Conservation (phyloP, 305 asterid genomes). For the Fraxinus ornus region DNA sequence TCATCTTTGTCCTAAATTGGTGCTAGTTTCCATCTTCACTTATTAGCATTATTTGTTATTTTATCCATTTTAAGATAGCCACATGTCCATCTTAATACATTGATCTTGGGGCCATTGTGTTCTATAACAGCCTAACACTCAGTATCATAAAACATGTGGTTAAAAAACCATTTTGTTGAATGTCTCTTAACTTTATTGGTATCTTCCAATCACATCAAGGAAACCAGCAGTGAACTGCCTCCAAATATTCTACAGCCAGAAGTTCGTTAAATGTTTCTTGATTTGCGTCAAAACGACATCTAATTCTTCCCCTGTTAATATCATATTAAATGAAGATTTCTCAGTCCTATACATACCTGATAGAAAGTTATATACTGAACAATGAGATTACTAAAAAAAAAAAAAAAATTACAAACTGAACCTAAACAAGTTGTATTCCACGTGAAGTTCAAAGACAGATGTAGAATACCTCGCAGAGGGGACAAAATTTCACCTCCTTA, state of each 20-base stretch:
- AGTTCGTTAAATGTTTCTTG: neutral
- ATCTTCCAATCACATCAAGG: neutral
- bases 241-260: neutral
- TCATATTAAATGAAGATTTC: neutral
- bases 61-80: neutral
- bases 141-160: neutral
- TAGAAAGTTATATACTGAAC: neutral
- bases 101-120: neutral
- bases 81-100: neutral
- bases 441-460: neutral
- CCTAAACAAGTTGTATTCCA: neutral
- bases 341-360: neutral
- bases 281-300: neutral
- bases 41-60: neutral
- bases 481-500: conserved; percentile 52
- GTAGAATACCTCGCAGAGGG: neutral
- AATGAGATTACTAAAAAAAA: neutral
- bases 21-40: neutral
- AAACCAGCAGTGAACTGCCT: neutral
- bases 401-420: neutral
- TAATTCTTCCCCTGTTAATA: neutral
- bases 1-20: neutral
- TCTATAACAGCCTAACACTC: neutral
- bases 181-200: neutral
- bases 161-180: neutral